phyloP scores from a whole-genome alignment of 2,329 filamentous ascomycete genomes.

The Alternaria postmessia region DNA sequence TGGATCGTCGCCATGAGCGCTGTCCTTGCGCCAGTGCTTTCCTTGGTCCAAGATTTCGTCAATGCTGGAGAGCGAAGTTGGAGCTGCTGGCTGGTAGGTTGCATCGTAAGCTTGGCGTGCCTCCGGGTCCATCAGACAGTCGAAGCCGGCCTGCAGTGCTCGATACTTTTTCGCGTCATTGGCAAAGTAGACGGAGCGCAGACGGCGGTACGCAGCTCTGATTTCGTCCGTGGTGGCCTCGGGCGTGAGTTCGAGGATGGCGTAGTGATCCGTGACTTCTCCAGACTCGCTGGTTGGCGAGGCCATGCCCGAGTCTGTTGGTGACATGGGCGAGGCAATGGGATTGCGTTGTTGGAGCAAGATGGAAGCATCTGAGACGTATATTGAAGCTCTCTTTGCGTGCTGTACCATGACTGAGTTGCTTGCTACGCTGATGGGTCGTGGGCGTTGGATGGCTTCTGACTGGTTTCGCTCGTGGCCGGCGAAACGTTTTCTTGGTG shows the following conservation, averaged over 20 bases:
- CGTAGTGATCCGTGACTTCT: constrained; percentile 44
- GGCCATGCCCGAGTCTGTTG: constrained; percentile 19
- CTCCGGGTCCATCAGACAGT: constrained; percentile 39
- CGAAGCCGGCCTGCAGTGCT: constrained; percentile 41
- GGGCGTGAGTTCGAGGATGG: constrained; percentile 32
- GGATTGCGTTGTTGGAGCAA: constrained; percentile 32
- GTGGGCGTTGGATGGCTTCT: constrained; percentile 30
- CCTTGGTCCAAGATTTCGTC: constrained; percentile 25
- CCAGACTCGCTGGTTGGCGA: constrained; percentile 25
- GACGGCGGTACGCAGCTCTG: constrained; percentile 35
- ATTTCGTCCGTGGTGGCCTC: constrained; percentile 42
- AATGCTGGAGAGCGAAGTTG: constrained; percentile 17
- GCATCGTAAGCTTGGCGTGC: constrained; percentile 39
- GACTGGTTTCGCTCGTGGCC: constrained; percentile 35
- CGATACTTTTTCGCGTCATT: constrained; percentile 41
- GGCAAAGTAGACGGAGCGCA: constrained; percentile 41
- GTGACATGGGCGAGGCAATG: constrained; percentile 26
- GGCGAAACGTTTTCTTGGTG: constrained; percentile 21
- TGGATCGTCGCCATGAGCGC: constrained; percentile 27
- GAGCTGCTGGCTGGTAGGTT: constrained; percentile 23
- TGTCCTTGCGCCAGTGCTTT: constrained; percentile 35
- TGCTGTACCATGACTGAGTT: constrained; percentile 24
- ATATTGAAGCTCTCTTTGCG: constrained; percentile 35
- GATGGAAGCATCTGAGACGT: constrained; percentile 37
- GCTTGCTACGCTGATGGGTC: constrained; percentile 27